Percentiles rank a stretch among this genome's conserved stretches.
Conservation (phyloP, 768 basidiomycete genomes). For the Wakefieldia striispora region DNA sequence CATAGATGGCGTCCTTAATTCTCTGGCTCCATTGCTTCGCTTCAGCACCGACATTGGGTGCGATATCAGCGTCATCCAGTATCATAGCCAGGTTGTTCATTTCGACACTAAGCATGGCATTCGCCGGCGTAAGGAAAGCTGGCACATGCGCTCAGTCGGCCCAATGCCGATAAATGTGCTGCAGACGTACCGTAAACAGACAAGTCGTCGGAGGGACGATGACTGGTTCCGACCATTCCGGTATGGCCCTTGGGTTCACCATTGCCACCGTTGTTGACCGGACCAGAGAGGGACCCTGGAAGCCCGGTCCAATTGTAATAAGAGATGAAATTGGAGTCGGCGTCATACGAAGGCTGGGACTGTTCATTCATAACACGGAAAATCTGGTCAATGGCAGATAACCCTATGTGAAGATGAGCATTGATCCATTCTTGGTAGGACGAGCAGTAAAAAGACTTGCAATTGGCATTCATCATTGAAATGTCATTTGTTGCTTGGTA, state of each 20-base stretch:
- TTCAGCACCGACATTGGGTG: constrained; percentile 48
- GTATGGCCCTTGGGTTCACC: constrained; percentile 76
- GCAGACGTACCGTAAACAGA: constrained; percentile 54
- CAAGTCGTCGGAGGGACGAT: constrained; percentile 75
- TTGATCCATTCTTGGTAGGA: background rate
- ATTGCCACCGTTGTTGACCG: constrained; percentile 66
- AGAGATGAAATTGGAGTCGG: constrained; percentile 68
- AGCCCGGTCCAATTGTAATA: constrained; percentile 84
- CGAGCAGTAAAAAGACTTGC: constrained; percentile 35
- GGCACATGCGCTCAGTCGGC: background rate
- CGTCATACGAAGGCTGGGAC: constrained; percentile 67
- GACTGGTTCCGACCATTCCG: constrained; percentile 72
- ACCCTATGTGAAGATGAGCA: constrained; percentile 44
- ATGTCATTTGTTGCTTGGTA: constrained; percentile 68
- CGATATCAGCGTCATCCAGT: constrained; percentile 48
- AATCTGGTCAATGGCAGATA: constrained; percentile 63
- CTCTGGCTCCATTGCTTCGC: constrained; percentile 58
- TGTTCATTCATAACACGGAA: constrained; percentile 78
- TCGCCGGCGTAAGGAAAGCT: constrained; percentile 79
- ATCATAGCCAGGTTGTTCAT: constrained; percentile 57
- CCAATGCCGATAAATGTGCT: background rate
- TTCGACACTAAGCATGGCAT: constrained; percentile 82
- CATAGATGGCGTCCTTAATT: constrained; percentile 61
- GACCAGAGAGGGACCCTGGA: constrained; percentile 53
- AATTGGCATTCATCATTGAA: constrained; percentile 70